Evolutionary conservation across 2,329 filamentous ascomycete species (phyloP).

Genomic region (Colletotrichum sansevieriae): DNA sequence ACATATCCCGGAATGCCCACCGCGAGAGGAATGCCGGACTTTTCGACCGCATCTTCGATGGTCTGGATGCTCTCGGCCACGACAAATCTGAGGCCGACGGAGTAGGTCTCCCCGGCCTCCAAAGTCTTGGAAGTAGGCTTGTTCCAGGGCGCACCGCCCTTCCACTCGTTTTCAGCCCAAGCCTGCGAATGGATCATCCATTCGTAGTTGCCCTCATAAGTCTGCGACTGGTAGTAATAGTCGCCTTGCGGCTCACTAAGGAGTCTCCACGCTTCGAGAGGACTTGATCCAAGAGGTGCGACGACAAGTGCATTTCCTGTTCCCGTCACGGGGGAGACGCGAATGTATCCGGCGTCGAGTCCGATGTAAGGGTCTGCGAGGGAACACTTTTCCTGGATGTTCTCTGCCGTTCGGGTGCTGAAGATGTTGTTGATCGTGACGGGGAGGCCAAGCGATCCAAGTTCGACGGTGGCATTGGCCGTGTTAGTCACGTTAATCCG

Average conservation of each 20-base stretch:
- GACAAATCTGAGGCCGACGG: constrained; percentile 66
- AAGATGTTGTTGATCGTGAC: constrained; percentile 75
- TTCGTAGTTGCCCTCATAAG: constrained; percentile 72
- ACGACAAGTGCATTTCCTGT: constrained; percentile 66
- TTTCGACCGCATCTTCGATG: constrained; percentile 59
- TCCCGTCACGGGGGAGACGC: constrained; percentile 63
- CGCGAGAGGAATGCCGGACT: constrained; percentile 60
- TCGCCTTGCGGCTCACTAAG: constrained; percentile 59
- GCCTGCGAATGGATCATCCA: constrained; percentile 69
- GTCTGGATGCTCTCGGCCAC: constrained; percentile 58
- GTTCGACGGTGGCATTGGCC: constrained; percentile 56
- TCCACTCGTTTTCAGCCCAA: constrained; percentile 70
- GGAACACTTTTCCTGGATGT: constrained; percentile 65
- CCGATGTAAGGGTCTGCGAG: constrained; percentile 72
- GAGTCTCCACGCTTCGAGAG: constrained; percentile 68
- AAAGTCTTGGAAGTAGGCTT: constrained; percentile 60
- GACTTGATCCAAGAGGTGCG: constrained; percentile 61
- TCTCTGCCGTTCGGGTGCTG: constrained; percentile 60
- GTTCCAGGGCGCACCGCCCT: constrained; percentile 64
- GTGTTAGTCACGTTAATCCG: constrained; percentile 64
- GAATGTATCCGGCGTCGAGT: constrained; percentile 68
- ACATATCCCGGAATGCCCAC: constrained; percentile 68
- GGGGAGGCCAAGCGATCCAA: constrained; percentile 70
- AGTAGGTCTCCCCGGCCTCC: constrained; percentile 57
- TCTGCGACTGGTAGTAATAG: constrained; percentile 63